phyloP scores from a whole-genome alignment of 345 rosid species.

The Trapa bicornis region DNA sequence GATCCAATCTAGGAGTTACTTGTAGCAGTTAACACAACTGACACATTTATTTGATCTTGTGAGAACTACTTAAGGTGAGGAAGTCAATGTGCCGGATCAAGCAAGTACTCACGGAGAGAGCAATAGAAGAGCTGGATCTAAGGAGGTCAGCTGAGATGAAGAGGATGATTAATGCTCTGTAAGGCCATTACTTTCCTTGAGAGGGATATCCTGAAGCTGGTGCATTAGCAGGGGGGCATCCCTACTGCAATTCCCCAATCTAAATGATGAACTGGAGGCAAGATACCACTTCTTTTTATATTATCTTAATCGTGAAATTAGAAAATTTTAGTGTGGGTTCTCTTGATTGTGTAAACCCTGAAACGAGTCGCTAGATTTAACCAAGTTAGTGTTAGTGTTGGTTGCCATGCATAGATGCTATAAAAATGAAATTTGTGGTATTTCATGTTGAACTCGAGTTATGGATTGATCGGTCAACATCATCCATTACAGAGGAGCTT shows the following conservation, averaged over 20 bases:
- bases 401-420: no score
- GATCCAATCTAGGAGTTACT: neutral
- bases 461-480: no score
- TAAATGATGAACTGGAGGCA: no score
- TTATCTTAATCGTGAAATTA: no score
- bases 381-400: no score
- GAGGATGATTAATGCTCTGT: constrained; percentile 80
- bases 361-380: no score
- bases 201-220: neutral
- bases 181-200: constrained; percentile 10
- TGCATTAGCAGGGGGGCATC: neutral
- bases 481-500: no score
- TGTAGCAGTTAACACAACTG: neutral
- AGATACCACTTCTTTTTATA: no score
- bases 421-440: no score
- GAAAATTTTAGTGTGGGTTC: no score
- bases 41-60: neutral
- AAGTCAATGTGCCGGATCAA: constrained; percentile 84
- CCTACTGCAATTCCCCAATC: neutral
- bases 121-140: constrained; percentile 69
- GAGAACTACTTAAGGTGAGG: constrained; percentile 40
- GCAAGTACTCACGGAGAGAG: constrained; percentile 79
- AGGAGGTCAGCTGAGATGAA: constrained; percentile 86
- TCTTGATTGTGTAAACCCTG: no score
- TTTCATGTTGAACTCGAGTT: no score